Conservation (phyloP, 2,329 filamentous ascomycete genomes). For the Neonectria punicea region DNA sequence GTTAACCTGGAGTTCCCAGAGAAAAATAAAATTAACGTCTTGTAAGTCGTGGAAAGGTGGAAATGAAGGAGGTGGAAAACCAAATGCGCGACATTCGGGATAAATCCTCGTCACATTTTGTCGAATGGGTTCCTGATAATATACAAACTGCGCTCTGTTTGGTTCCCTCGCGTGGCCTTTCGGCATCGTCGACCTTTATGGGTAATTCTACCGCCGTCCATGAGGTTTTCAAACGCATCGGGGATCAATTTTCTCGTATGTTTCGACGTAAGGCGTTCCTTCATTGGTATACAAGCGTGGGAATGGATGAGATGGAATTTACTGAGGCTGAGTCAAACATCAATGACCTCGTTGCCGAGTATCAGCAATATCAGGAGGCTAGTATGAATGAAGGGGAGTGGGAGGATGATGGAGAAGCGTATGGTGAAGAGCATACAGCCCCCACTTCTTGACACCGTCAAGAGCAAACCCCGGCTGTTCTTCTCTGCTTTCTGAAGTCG, state of each 20-base stretch:
- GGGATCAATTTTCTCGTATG: constrained; percentile 97
- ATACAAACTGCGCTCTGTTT: constrained; percentile 99
- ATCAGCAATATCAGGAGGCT: constrained; percentile 97
- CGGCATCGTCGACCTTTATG: constrained; percentile 95
- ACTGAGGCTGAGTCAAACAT: constrained; percentile 99
- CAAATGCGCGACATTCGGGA: constrained; percentile 99
- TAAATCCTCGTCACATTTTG: constrained; percentile 99
- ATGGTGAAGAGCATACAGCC: too few relatives aligned
- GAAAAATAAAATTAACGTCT: constrained; percentile 12
- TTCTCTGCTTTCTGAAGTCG: too few relatives aligned
- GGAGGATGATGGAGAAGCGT: too few relatives aligned
- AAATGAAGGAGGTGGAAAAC: constrained; percentile 99
- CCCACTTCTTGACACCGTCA: too few relatives aligned
- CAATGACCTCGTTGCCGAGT: constrained; percentile 99
- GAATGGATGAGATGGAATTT: constrained; percentile 99
- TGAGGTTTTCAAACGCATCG: constrained; percentile 98
- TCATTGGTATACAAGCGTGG: constrained; percentile 99
- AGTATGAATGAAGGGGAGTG: too few relatives aligned
- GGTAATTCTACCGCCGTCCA: constrained; percentile 99
- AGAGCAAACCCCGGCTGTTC: background rate
- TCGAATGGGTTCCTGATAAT: constrained; percentile 99
- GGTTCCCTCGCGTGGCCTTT: constrained; percentile 78
- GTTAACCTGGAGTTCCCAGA: constrained; percentile 44
- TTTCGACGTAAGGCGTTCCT: constrained; percentile 98
- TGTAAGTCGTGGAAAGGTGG: constrained; percentile 91